These are phyloP conservation scores for Didymellaceae sp. DNA, from an alignment of 2,329 filamentous ascomycete genomes.

Conservation along the genomic window DNA sequence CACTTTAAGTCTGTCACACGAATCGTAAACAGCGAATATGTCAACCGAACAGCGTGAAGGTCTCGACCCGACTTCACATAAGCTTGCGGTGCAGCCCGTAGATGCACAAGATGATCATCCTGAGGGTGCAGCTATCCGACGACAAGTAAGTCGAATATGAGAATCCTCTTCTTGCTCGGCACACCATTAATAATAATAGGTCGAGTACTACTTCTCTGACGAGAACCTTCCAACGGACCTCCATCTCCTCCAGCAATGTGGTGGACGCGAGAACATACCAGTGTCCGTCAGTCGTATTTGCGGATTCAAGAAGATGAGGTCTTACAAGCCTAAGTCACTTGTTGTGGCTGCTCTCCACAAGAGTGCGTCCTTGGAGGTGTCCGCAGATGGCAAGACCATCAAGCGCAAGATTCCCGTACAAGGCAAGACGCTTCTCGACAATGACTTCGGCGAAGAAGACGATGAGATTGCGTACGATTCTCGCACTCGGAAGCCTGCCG, in stretches of 20 bases:
- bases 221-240: conserved; percentile 54
- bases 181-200: conserved; percentile 37
- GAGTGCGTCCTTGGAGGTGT: conserved; percentile 52
- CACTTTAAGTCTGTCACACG: not conserved
- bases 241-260: conserved; percentile 52
- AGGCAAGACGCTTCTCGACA: conserved; percentile 39
- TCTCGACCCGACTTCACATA: not conserved
- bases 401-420: conserved; percentile 51
- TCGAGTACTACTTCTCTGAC: conserved; percentile 60
- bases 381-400: conserved; percentile 51
- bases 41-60: not conserved
- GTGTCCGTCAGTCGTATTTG: conserved; percentile 53
- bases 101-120: conserved; percentile 29
- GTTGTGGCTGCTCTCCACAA: conserved; percentile 53
- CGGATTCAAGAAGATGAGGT: conserved; percentile 55
- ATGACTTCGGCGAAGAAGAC: conserved; percentile 30
- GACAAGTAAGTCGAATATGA: conserved; percentile 28
- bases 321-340: conserved; percentile 48
- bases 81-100: not conserved
- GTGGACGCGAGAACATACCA: conserved; percentile 50
- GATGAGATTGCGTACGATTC: conserved; percentile 43
- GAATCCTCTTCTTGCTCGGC: not conserved
- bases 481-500: conserved; percentile 28
- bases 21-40: not conserved
- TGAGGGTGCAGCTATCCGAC: conserved; percentile 36